Evolutionary conservation across 148 eudicot genomes (phyloP).

Genomic region (Dysphania ambrosioides): DNA sequence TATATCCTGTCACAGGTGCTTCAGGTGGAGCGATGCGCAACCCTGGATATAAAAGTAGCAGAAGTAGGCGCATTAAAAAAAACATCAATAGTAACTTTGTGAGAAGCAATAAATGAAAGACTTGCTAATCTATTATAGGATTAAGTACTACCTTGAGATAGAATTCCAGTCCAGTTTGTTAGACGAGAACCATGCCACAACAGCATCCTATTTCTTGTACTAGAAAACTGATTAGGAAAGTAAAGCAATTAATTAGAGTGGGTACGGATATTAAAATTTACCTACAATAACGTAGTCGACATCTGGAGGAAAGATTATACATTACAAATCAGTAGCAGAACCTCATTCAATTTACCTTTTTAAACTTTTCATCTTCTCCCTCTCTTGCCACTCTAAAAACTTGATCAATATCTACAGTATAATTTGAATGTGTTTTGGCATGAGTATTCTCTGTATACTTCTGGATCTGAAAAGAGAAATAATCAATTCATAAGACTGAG

Average conservation of each 20-base stretch:
- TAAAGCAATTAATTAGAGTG: slow-evolving; percentile 1
- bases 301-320: not conserved
- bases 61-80: not conserved
- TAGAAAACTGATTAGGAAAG: slow-evolving; percentile 53
- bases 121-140: not conserved
- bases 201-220: slow-evolving; percentile 78
- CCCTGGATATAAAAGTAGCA: slow-evolving; percentile 41
- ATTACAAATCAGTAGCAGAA: not conserved
- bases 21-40: slow-evolving; percentile 98
- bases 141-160: slow-evolving; percentile 69
- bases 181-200: slow-evolving; percentile 99
- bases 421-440: slow-evolving; percentile 82
- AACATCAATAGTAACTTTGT: not conserved
- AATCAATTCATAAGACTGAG: not conserved
- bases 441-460: slow-evolving; percentile 84
- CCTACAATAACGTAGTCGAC: not conserved
- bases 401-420: slow-evolving; percentile 71
- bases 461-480: slow-evolving; percentile 47
- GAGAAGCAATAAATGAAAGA: not conserved
- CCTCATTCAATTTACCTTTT: slow-evolving; percentile 40
- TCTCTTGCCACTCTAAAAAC: slow-evolving; percentile 76
- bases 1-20: slow-evolving; percentile 92
- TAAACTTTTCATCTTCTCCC: slow-evolving; percentile 66
- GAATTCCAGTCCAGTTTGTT: slow-evolving; percentile 92
- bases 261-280: not conserved